Evolutionary conservation across 1,284 basidiomycete genomes (phyloP).

Genomic region (Fistulina hepatica): DNA sequence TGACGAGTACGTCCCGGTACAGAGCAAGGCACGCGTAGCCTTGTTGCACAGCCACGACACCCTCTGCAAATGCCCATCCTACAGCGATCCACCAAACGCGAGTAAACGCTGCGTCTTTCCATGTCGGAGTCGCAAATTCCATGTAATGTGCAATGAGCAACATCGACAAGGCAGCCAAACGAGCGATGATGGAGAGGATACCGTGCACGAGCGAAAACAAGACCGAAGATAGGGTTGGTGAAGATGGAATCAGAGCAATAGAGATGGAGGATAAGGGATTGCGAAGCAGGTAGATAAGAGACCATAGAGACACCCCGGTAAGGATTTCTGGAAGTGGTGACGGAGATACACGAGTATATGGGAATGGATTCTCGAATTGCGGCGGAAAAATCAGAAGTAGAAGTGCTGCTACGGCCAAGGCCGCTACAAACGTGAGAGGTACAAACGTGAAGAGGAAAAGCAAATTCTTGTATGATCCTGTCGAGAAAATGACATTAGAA

Average conservation of each 20-base stretch:
- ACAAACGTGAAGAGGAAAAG: background rate
- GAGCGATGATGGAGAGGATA: slow-evolving; percentile 14
- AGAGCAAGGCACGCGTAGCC: slow-evolving; percentile 55
- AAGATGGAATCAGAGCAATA: background rate
- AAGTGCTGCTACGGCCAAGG: background rate
- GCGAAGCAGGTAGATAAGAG: background rate
- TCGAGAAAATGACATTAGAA: background rate
- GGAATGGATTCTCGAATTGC: background rate
- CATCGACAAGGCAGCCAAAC: slow-evolving; percentile 42
- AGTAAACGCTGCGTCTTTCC: slow-evolving; percentile 46
- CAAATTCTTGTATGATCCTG: background rate
- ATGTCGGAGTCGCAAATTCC: slow-evolving; percentile 34
- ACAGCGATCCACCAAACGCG: slow-evolving; percentile 66
- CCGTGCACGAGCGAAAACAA: background rate
- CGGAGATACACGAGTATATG: background rate
- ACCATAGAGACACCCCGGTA: background rate
- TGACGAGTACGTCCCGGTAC: slow-evolving; percentile 56
- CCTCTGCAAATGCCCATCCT: slow-evolving; percentile 59
- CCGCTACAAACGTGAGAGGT: background rate
- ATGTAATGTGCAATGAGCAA: slow-evolving; percentile 40
- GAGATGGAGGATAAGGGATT: background rate
- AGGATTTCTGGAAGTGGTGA: background rate
- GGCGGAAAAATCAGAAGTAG: background rate
- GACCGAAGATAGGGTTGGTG: too few species aligned
- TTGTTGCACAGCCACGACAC: slow-evolving; percentile 48